Base-by-base conservation (phyloP, 2,329 filamentous ascomycete species). In the Mycogone perniciosa region DNA sequence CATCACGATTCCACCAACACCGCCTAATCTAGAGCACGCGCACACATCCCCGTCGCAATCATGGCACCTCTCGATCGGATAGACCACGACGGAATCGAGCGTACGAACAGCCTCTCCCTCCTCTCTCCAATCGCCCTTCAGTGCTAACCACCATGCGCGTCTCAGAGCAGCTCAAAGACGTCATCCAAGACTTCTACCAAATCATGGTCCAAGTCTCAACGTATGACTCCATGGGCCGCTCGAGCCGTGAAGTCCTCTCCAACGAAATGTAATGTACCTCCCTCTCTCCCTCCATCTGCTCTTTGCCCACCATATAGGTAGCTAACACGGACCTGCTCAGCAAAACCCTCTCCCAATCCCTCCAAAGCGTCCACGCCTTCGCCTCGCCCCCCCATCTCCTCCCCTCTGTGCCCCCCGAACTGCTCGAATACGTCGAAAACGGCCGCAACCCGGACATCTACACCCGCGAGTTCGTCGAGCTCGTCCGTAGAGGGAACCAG, bases 381-480 rank as follows among this genome's bases (percentile, higher is more conserved):
- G 71, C 75, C 51, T 62, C 70, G 26, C 66, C 68, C 27, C 69
- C 70, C 9, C 54, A 64, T 56, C 55, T 60, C 26, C 73, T 82
- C 38, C 79, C 80, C 4, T 67, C 65, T 31, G 74, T 85, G 26
- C 82, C 82, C 2, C 77, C 76, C 46, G 82, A 85, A 60, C 75
- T 86, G 9, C 74, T 86, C 54, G 73, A 81, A 62, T 87, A 87
- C 69, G 83, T 87, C 60, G 83, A 87, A 65, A 80, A 81, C 62
- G 83, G 84, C 41, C 81, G 84, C 46, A 87, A 87, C 71, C 84
- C 84, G 2, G 84, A 87, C 67, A 86, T 87, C 59, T 87, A 87
- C 73, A 87, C 84, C 49, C 76, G 84, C 61, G 84, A 87, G 71
- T 86, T 87, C 60, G 82, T 86, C 61, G 84, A 87, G 76, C 73